These are phyloP conservation scores for Tuber aestivum DNA, from an alignment of 495 filamentous ascomycete species.

Conservation along the genomic window DNA sequence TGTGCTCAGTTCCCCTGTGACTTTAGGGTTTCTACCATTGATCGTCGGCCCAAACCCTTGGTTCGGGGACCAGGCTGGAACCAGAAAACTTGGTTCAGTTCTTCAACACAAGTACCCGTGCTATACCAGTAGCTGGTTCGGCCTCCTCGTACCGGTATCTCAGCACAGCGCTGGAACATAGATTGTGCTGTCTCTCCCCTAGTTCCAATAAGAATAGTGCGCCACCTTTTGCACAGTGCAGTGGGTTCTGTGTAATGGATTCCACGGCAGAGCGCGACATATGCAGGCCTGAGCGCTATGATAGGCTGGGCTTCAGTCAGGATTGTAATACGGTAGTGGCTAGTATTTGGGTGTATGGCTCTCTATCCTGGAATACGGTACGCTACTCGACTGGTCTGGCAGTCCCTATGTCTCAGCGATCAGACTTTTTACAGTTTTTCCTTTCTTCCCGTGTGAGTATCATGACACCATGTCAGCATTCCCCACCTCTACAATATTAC, in stretches of 20 bases:
- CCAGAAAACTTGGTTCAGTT: not conserved
- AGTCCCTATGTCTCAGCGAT: not conserved
- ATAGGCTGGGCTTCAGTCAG: not conserved
- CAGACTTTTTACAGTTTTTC: not conserved
- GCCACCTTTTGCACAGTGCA: not conserved
- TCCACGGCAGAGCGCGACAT: not conserved
- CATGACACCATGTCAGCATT: not conserved
- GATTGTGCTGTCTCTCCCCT: not conserved
- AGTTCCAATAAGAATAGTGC: not conserved
- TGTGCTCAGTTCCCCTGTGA: not conserved
- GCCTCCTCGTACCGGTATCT: not conserved
- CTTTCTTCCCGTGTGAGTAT: not conserved
- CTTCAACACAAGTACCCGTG: not conserved
- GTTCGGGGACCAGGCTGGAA: not conserved
- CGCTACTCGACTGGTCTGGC: not conserved
- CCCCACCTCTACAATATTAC: not conserved
- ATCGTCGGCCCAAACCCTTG: constrained; percentile 1
- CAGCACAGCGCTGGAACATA: not conserved
- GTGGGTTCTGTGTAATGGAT: not conserved
- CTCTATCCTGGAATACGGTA: not conserved
- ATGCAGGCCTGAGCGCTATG: not conserved
- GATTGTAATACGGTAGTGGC: not conserved
- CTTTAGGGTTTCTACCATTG: not conserved
- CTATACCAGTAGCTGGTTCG: not conserved
- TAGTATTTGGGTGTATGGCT: not conserved